phyloP scores from a whole-genome alignment of 2,329 filamentous ascomycete species.

The Calonectria multiphialidica region DNA sequence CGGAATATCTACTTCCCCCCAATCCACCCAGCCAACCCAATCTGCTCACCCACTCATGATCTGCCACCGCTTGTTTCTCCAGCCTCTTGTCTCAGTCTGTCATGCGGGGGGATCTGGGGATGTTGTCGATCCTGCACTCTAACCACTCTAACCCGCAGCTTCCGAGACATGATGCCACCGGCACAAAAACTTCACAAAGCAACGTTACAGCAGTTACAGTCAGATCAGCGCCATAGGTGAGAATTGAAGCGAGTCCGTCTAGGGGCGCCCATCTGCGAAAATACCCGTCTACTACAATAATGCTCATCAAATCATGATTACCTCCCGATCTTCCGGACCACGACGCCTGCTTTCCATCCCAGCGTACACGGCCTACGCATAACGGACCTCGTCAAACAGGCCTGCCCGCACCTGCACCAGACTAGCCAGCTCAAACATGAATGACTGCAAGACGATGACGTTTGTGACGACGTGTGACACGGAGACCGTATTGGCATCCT shows the following conservation, averaged over 20 bases:
- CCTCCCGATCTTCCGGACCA: conserved; percentile 17
- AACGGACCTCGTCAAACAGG: conserved; percentile 81
- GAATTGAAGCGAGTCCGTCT: conserved; percentile 6
- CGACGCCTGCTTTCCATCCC: background rate
- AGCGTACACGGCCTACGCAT: conserved; percentile 49
- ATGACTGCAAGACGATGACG: conserved; percentile 82
- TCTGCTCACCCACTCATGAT: background rate
- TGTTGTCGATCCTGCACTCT: background rate
- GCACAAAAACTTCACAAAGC: background rate
- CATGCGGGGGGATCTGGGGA: conserved; percentile 3
- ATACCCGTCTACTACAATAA: conserved; percentile 32
- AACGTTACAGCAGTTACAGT: background rate
- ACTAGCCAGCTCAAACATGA: conserved; percentile 81
- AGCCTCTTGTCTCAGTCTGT: background rate
- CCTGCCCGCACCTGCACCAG: conserved; percentile 80
- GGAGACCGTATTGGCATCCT: conserved; percentile 62
- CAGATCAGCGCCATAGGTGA: background rate
- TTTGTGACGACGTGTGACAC: conserved; percentile 86
- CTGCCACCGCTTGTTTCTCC: background rate
- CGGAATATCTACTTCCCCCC: background rate
- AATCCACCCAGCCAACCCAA: too few relatives aligned
- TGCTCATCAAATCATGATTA: conserved; percentile 41
- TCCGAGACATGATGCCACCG: background rate
- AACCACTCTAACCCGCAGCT: background rate
- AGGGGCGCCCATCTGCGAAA: conserved; percentile 32